Evolutionary conservation across 2,329 filamentous ascomycete species (phyloP).

Genomic region (Cladosporium sp.): DNA sequence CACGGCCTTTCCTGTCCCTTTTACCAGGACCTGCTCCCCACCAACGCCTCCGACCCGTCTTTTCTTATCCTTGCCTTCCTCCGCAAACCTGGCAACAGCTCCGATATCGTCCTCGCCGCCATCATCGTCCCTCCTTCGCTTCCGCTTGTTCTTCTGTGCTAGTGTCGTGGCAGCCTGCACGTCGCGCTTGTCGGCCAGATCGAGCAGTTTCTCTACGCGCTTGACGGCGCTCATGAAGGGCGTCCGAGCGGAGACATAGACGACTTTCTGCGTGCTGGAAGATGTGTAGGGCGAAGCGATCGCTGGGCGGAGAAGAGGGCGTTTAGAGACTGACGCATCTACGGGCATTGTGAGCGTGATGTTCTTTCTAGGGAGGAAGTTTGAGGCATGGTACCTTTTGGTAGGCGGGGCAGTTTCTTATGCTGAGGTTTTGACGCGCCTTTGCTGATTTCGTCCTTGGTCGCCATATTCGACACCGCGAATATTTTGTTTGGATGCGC

Average conservation of each 20-base stretch:
- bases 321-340: conserved; percentile 48
- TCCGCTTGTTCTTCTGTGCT: conserved; percentile 22
- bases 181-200: conserved; percentile 48
- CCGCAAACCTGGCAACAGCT: conserved; percentile 34
- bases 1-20: conserved; percentile 63
- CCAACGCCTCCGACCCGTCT: conserved; percentile 26
- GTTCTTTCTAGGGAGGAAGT: not conserved
- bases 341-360: not conserved
- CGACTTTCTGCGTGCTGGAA: conserved; percentile 45
- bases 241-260: conserved; percentile 61
- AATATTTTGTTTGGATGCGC: too few species aligned
- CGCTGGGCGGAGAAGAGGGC: conserved; percentile 53
- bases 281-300: conserved; percentile 49
- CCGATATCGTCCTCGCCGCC: conserved; percentile 21
- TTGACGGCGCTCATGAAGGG: conserved; percentile 64
- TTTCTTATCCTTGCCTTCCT: conserved; percentile 19
- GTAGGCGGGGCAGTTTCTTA: conserved; percentile 19
- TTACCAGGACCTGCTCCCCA: conserved; percentile 51
- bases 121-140: conserved; percentile 12
- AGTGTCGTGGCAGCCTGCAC: conserved; percentile 34
- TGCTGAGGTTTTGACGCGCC: not conserved
- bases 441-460: not conserved
- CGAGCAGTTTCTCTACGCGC: conserved; percentile 58
- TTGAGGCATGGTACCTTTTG: conserved; percentile 15
- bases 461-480: not conserved